A percentile compares a stretch with the other conserved stretches of the same genome.
Conservation (phyloP, 2,329 filamentous ascomycete species). For the Calonectria pteridis region DNA sequence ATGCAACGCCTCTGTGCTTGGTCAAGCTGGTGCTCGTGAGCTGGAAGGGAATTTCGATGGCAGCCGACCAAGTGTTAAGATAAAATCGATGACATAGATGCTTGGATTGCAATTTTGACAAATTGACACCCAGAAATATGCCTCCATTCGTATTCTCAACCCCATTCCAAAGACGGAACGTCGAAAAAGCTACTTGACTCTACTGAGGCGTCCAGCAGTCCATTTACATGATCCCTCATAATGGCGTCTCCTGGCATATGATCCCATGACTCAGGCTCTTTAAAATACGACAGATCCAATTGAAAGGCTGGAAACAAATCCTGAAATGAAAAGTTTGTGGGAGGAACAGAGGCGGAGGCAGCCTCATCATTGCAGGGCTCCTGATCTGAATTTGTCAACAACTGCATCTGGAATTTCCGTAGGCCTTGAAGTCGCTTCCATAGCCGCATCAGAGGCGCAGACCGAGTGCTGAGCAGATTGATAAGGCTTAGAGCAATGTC, state of each 20-base stretch:
- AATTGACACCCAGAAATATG: neutral
- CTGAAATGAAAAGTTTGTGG: neutral
- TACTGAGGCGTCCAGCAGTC: neutral
- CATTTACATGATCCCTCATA: neutral
- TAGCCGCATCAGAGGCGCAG: neutral
- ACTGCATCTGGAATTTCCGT: neutral
- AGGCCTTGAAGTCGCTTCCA: slow-evolving; percentile 19
- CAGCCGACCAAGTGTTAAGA: neutral
- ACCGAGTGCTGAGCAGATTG: slow-evolving; percentile 1
- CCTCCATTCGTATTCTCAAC: neutral
- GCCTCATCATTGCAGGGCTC: neutral
- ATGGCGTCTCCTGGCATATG: neutral
- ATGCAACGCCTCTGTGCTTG: no score
- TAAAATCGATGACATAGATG: neutral
- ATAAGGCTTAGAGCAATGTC: slow-evolving; percentile 14
- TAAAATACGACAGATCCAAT: neutral
- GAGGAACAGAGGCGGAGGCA: neutral
- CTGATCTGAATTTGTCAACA: neutral
- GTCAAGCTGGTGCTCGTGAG: no score
- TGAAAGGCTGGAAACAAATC: neutral
- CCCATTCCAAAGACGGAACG: neutral
- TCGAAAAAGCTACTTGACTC: neutral
- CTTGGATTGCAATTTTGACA: neutral
- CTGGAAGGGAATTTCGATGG: neutral
- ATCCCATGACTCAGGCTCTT: neutral